Conservation (phyloP, 1,139 yeast genomes). For the Pichia sp. region DNA sequence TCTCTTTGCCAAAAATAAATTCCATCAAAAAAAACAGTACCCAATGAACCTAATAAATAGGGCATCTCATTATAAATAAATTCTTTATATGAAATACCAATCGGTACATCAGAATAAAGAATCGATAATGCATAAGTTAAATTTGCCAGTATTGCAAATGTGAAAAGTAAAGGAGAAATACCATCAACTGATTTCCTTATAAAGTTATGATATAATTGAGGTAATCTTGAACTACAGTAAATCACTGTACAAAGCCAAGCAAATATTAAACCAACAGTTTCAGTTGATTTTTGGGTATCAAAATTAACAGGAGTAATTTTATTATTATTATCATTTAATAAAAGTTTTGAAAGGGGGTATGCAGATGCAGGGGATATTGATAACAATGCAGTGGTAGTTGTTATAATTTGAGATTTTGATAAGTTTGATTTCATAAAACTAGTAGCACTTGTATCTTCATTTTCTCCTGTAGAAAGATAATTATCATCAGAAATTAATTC, state of each 20-base stretch:
- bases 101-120: conserved; percentile 25
- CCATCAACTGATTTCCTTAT: conserved; percentile 80
- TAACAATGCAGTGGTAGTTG: conserved; percentile 7
- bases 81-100: conserved; percentile 33
- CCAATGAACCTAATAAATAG: conserved; percentile 77
- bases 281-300: not conserved
- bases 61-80: conserved; percentile 72
- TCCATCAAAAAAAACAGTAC: conserved; percentile 74
- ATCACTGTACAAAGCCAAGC: conserved; percentile 81
- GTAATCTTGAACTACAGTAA: conserved; percentile 73
- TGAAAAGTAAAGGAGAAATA: conserved; percentile 71
- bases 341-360: not conserved
- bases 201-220: conserved; percentile 77
- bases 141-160: conserved; percentile 75
- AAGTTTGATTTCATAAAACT: not conserved
- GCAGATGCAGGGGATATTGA: conserved; percentile 5
- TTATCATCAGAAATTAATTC: conserved; percentile 1
- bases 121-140: conserved; percentile 72
- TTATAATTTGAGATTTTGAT: not conserved
- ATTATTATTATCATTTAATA: not conserved
- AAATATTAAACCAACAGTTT: conserved; percentile 43
- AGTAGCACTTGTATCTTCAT: not conserved
- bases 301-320: not conserved
- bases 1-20: conserved; percentile 63
- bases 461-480: not conserved